These are phyloP conservation scores for Xylaria digitata DNA, from an alignment of 2,329 filamentous ascomycete species.

Conservation along the genomic window DNA sequence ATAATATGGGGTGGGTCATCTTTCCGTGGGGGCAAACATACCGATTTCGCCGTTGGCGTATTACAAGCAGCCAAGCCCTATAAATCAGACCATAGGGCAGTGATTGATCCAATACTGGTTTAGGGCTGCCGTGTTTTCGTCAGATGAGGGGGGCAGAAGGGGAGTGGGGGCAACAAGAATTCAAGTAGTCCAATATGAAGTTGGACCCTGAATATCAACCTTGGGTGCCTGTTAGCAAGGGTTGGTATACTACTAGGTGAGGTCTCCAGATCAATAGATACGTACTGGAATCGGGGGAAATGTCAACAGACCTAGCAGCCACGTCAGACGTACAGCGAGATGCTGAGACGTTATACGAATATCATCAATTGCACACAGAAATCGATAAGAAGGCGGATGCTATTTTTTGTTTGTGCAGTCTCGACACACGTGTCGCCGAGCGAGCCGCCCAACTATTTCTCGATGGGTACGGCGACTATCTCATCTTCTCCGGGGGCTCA, in stretches of 20 bases:
- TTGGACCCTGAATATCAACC: neutral
- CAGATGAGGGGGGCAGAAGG: neutral
- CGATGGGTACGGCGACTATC: constrained; percentile 52
- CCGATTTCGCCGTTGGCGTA: constrained; percentile 18
- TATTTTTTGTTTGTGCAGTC: constrained; percentile 61
- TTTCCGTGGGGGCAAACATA: constrained; percentile 13
- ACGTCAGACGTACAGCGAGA: constrained; percentile 46
- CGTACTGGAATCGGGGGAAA: neutral
- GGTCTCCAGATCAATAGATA: neutral
- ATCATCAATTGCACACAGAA: constrained; percentile 56
- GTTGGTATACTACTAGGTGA: neutral
- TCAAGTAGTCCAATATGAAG: neutral
- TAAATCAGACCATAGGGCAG: neutral
- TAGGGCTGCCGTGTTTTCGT: neutral
- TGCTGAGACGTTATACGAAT: constrained; percentile 56
- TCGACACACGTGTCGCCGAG: constrained; percentile 58
- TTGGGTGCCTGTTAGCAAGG: neutral
- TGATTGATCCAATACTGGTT: neutral
- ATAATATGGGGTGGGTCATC: constrained; percentile 36
- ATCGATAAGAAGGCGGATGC: constrained; percentile 52
- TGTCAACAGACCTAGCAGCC: constrained; percentile 16
- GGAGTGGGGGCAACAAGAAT: neutral
- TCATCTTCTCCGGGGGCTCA: constrained; percentile 59
- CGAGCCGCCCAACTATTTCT: constrained; percentile 58
- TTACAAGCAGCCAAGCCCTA: neutral